Evolutionary conservation across 169 alveolate species (phyloP).

Genomic region (Eimeria acervulina): DNA sequence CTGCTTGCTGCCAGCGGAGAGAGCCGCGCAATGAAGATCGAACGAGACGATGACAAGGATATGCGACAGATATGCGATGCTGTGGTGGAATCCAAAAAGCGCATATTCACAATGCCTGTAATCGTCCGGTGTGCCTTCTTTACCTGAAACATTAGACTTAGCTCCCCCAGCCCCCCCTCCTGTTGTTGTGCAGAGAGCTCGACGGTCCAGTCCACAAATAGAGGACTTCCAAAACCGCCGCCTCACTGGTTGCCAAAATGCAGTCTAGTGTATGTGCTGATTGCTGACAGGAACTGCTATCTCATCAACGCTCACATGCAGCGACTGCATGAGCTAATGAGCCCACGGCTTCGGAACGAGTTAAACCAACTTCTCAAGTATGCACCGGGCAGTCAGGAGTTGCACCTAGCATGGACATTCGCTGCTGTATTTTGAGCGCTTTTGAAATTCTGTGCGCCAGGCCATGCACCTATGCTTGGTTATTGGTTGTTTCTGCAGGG

Average conservation of each 20-base stretch:
- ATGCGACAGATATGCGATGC: slow-evolving; percentile 69
- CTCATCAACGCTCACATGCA: slow-evolving; percentile 93
- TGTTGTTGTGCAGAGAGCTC: neutral
- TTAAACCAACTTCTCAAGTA: slow-evolving; percentile 85
- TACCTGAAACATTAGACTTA: neutral
- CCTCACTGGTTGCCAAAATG: neutral
- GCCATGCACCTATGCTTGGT: neutral
- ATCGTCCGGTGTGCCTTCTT: slow-evolving; percentile 66
- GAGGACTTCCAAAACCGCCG: neutral
- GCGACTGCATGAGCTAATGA: slow-evolving; percentile 88
- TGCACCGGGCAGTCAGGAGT: neutral
- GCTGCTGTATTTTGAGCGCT: neutral
- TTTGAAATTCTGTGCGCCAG: neutral
- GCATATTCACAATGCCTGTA: slow-evolving; percentile 69
- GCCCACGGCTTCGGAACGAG: slow-evolving; percentile 87
- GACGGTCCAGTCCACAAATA: neutral
- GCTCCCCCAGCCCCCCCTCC: neutral
- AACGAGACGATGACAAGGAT: slow-evolving; percentile 79
- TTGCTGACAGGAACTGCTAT: slow-evolving; percentile 85
- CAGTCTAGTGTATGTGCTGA: neutral
- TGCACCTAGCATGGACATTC: neutral
- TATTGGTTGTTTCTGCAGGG: slow-evolving; percentile 81
- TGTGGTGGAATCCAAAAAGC: slow-evolving; percentile 81
- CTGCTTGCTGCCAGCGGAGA: slow-evolving; percentile 87
- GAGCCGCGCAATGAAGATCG: slow-evolving; percentile 82